Conservation (phyloP, 108 stramenopile species). For the Cyclotella atomus region DNA sequence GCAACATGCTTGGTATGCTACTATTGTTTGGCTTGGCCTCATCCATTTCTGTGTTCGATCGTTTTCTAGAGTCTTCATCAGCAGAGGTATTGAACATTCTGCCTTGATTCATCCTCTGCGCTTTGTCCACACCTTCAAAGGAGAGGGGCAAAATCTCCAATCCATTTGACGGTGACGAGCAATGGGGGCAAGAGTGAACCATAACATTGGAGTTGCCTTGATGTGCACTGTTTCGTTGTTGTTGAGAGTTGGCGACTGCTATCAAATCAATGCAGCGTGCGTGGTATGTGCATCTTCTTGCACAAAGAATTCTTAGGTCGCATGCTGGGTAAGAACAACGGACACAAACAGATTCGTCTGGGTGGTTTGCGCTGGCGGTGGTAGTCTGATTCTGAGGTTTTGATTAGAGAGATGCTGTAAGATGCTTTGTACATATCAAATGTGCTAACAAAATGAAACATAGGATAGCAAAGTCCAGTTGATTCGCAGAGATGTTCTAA, state of each 20-base stretch:
- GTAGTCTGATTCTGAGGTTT: not conserved
- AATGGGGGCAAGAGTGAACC: slow-evolving; percentile 18
- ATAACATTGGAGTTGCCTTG: slow-evolving; percentile 2
- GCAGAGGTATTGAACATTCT: not conserved
- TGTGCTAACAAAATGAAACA: no score
- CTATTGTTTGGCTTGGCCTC: slow-evolving; percentile 1
- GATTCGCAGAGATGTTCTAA: no score
- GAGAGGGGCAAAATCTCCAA: slow-evolving; percentile 28
- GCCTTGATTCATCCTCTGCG: slow-evolving; percentile 3
- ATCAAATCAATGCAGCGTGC: slow-evolving; percentile 45
- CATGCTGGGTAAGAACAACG: slow-evolving; percentile 29
- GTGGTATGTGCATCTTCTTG: slow-evolving; percentile 30
- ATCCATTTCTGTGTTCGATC: slow-evolving; percentile 6
- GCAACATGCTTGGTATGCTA: not conserved
- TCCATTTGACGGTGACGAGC: not conserved
- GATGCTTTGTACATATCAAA: no score
- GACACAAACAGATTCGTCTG: slow-evolving; percentile 22
- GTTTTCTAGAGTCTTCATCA: not conserved
- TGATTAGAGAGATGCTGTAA: no score
- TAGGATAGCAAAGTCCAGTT: no score
- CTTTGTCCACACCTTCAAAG: slow-evolving; percentile 7
- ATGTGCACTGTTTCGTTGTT: not conserved
- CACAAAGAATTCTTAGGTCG: slow-evolving; percentile 21
- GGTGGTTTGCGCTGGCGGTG: not conserved
- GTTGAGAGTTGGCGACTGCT: slow-evolving; percentile 11